Conservation (phyloP, 129 eudicot species). For the Oenanthe sinensis region DNA sequence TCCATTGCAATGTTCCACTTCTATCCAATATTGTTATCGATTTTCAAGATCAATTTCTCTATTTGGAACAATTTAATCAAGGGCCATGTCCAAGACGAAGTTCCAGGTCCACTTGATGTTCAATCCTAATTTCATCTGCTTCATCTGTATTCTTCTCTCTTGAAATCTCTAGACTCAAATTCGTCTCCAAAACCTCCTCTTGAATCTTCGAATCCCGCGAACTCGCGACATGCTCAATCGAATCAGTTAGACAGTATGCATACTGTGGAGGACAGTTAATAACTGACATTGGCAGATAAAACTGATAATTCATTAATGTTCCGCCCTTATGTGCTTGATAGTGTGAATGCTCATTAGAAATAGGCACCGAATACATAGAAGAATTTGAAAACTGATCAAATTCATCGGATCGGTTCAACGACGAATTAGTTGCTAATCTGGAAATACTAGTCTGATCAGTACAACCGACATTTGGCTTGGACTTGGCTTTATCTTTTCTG, state of each 20-base stretch:
- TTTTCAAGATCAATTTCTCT: neutral
- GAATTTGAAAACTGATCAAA: neutral
- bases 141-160: constrained; percentile 13
- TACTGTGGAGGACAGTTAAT: constrained; percentile 28
- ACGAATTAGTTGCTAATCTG: neutral
- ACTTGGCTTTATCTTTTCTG: constrained; percentile 61
- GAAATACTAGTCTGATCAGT: neutral
- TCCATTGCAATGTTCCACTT: too few species aligned
- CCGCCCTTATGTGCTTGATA: constrained; percentile 10
- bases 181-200: constrained; percentile 23
- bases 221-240: constrained; percentile 15
- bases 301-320: constrained; percentile 15
- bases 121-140: constrained; percentile 28
- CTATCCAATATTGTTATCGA: neutral
- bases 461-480: constrained; percentile 36
- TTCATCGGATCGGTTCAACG: neutral
- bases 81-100: constrained; percentile 65
- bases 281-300: constrained; percentile 37
- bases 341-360: constrained; percentile 23
- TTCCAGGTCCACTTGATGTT: constrained; percentile 62
- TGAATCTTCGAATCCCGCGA: constrained; percentile 1
- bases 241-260: constrained; percentile 3
- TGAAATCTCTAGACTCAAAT: constrained; percentile 33
- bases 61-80: neutral
- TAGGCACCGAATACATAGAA: constrained; percentile 20